phyloP scores from a whole-genome alignment of 345 rosid species.

The Trapa incisa region DNA sequence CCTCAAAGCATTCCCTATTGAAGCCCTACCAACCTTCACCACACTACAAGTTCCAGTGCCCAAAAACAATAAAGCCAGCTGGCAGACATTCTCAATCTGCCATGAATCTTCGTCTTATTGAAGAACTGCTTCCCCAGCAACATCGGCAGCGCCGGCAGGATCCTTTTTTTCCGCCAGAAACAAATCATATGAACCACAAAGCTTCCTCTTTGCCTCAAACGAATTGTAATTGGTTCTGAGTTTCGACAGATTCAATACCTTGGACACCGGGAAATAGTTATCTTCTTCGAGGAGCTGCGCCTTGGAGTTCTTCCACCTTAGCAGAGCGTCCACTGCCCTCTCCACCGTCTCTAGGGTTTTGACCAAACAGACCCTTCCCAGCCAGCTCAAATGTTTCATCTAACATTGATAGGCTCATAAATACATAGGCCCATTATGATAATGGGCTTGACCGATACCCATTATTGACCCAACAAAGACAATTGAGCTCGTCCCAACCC shows the following conservation, averaged over 20 bases:
- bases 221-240: slow-evolving; percentile 14
- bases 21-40: slow-evolving; percentile 7
- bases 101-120: slow-evolving; percentile 17
- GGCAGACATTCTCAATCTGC: slow-evolving; percentile 16
- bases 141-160: slow-evolving; percentile 11
- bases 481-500: too few species aligned
- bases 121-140: slow-evolving; percentile 18
- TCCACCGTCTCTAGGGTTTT: slow-evolving; percentile 9
- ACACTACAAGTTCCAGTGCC: slow-evolving; percentile 13
- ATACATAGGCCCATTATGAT: too few species aligned
- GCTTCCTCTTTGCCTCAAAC: slow-evolving; percentile 20
- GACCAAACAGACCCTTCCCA: background rate
- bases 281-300: slow-evolving; percentile 14
- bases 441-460: too few species aligned
- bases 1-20: slow-evolving; percentile 11
- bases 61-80: slow-evolving; percentile 7
- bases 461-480: too few species aligned
- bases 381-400: background rate
- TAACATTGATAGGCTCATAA: background rate
- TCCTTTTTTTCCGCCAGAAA: slow-evolving; percentile 17
- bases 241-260: slow-evolving; percentile 14
- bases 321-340: slow-evolving; percentile 10
- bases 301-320: slow-evolving; percentile 11
- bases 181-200: slow-evolving; percentile 15
- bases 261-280: slow-evolving; percentile 16